Evolutionary conservation across 2,329 filamentous ascomycete species (phyloP), one percentile per base, ranked within the genome.

Genomic region (Trichothecium sympodiale): DNA sequence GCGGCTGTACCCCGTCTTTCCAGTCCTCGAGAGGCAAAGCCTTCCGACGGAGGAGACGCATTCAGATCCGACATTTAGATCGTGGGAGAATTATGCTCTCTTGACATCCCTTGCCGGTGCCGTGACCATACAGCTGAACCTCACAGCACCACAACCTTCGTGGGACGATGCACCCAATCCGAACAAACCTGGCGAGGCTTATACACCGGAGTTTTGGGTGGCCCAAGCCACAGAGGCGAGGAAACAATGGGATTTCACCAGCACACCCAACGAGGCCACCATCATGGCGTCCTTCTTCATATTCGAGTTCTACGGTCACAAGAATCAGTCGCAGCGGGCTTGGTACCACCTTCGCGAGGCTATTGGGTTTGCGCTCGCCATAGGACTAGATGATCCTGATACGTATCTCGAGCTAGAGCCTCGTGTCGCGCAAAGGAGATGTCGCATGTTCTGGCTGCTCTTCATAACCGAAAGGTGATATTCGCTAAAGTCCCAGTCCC

Each of bases 291-390:
- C 42, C 17, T 47, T 47, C 37, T 74, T 75, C 43, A 70, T 71
- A 34, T 55, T 76, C 49, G 73, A 67, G 50, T 59, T 74, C 40
- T 67, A 69, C 34, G 61, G 62, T 45, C 67, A 47, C 26, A 15
- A 34, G 4, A 33, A 40, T 31, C 43, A 41, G 30, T 38, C 39
- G 7, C 34, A 35, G 17, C 34, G 35, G 10, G 45, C 45, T 14
- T 45, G 41, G 38, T 47, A 47, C 20, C 41, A 47, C 30, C 39
- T 47, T 23, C 35, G 41, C 12, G 45, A 47, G 18, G 45, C 45
- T 10, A 47, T 47, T 25, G 44, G 45, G 7, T 46, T 47, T 27
- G 36, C 42, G 8, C 35, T 43, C 10, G 38, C 39, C 9, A 17
- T 45, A 16, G 39, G 41, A 8, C 29, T 47, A 3, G 42, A 45